A percentile compares a stretch with the other conserved stretches of the same genome.
phyloP scores from a whole-genome alignment of 495 filamentous ascomycete genomes.

The Glonium stellatum region DNA sequence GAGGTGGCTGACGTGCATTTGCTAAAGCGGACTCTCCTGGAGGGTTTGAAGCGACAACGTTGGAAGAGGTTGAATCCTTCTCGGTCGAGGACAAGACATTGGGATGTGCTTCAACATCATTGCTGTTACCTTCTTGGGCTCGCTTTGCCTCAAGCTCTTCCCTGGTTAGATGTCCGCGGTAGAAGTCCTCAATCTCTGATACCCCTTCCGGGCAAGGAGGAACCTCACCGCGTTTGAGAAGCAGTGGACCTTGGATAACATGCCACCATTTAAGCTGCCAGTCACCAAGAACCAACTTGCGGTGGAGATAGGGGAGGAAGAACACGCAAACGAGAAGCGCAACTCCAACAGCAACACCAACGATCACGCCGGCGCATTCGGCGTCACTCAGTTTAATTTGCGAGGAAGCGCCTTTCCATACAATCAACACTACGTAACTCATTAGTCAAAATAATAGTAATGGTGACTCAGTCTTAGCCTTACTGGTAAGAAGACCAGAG shows the following conservation, averaged over 20 bases:
- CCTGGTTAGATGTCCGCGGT: constrained; percentile 16
- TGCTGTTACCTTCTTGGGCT: background rate
- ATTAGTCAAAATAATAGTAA: background rate
- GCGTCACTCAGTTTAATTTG: constrained; percentile 10
- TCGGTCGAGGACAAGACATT: background rate
- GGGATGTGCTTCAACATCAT: constrained; percentile 14
- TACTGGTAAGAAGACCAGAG: constrained; percentile 15
- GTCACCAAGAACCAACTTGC: constrained; percentile 51
- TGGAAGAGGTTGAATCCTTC: constrained; percentile 2
- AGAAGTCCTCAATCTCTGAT: constrained; percentile 21
- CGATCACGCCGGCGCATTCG: constrained; percentile 37
- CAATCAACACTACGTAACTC: constrained; percentile 44
- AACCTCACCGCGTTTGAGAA: constrained; percentile 40
- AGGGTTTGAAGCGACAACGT: background rate
- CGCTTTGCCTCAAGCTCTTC: constrained; percentile 19
- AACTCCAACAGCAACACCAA: constrained; percentile 49
- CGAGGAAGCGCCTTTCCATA: constrained; percentile 47
- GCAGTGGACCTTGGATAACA: constrained; percentile 47
- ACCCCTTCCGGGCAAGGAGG: constrained; percentile 40
- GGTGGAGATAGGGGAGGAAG: constrained; percentile 53
- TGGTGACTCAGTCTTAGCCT: background rate
- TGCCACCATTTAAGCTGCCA: constrained; percentile 47
- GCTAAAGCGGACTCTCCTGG: background rate
- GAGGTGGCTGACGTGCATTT: background rate
- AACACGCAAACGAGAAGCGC: constrained; percentile 48